A percentile compares a stretch with the other conserved stretches of the same genome.
phyloP scores from a whole-genome alignment of 2,329 filamentous ascomycete species.

The Aspergillus calidoustus region DNA sequence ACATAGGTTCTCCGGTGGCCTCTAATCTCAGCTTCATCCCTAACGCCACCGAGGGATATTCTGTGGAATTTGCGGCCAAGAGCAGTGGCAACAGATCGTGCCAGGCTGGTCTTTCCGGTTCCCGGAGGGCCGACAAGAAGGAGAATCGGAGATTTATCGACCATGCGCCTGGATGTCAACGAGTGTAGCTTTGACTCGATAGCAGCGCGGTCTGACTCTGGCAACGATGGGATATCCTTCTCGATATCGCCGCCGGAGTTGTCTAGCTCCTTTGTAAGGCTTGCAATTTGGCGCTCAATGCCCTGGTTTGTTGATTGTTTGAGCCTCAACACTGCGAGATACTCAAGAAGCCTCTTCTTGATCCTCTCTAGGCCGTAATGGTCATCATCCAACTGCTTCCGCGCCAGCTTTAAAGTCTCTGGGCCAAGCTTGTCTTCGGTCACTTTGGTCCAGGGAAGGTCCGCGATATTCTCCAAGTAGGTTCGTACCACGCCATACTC shows the following conservation, averaged over 20 bases:
- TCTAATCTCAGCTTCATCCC: constrained; percentile 95
- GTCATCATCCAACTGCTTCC: constrained; percentile 91
- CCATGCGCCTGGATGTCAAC: constrained; percentile 79
- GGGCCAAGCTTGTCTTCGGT: constrained; percentile 86
- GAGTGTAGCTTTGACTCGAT: constrained; percentile 70
- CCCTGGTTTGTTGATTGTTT: constrained; percentile 90
- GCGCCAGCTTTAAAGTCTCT: constrained; percentile 76
- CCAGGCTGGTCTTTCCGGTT: constrained; percentile 93
- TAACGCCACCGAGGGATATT: constrained; percentile 92
- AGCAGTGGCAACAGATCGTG: constrained; percentile 88
- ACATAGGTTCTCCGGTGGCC: constrained; percentile 96
- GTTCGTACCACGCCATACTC: constrained; percentile 94
- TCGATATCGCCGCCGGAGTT: constrained; percentile 52
- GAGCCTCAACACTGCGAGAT: constrained; percentile 91
- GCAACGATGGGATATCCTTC: constrained; percentile 59
- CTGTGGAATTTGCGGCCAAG: constrained; percentile 95
- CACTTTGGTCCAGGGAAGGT: constrained; percentile 86
- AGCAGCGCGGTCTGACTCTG: constrained; percentile 51
- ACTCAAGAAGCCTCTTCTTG: constrained; percentile 94
- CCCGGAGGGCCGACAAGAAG: constrained; percentile 92
- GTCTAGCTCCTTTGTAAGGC: constrained; percentile 55
- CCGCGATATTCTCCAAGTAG: constrained; percentile 89
- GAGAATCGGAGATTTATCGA: constrained; percentile 94
- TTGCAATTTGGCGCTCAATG: constrained; percentile 74
- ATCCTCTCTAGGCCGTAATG: constrained; percentile 97